These are phyloP conservation scores for Biscutella laevigata DNA, from an alignment of 441 rosid species.

Conservation along the genomic window DNA sequence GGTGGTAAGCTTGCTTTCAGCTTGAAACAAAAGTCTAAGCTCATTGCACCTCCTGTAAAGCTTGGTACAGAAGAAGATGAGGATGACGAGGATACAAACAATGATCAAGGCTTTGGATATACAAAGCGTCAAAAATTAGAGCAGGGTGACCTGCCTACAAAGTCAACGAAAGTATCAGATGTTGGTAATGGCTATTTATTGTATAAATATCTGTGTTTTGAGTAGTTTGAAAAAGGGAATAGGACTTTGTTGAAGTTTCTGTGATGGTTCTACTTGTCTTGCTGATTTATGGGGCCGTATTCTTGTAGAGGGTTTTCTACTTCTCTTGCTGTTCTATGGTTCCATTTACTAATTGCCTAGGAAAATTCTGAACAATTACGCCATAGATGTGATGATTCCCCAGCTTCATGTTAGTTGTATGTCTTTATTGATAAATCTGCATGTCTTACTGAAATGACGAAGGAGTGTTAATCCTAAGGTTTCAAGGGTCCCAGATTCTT, in stretches of 20 bases:
- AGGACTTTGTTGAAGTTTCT: constrained; percentile 18
- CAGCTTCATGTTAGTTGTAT: not conserved
- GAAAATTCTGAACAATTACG: not conserved
- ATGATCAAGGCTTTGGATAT: constrained; percentile 36
- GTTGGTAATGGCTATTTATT: constrained; percentile 77
- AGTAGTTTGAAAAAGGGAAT: too few relatives aligned
- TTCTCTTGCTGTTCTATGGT: too few relatives aligned
- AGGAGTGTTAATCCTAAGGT: not conserved
- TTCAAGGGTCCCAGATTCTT: not conserved
- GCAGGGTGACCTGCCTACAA: constrained; percentile 36
- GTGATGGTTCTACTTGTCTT: constrained; percentile 12
- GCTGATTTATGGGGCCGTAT: not conserved
- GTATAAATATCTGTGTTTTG: constrained; percentile 17
- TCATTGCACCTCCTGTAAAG: constrained; percentile 72
- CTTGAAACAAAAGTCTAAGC: constrained; percentile 87
- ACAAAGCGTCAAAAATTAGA: constrained; percentile 66
- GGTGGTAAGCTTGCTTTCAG: constrained; percentile 93
- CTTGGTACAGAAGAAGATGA: constrained; percentile 83
- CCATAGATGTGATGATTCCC: not conserved
- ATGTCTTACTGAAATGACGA: constrained; percentile 15
- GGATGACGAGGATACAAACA: constrained; percentile 44
- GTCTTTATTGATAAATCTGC: not conserved
- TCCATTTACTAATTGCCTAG: not conserved
- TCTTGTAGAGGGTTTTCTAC: not conserved
- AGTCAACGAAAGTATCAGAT: constrained; percentile 39